A percentile compares a stretch with the other conserved stretches of the same genome.
These are phyloP conservation scores for Dactylorhiza incarnata DNA, from an alignment of 106 monocot genomes.

Conservation along the genomic window DNA sequence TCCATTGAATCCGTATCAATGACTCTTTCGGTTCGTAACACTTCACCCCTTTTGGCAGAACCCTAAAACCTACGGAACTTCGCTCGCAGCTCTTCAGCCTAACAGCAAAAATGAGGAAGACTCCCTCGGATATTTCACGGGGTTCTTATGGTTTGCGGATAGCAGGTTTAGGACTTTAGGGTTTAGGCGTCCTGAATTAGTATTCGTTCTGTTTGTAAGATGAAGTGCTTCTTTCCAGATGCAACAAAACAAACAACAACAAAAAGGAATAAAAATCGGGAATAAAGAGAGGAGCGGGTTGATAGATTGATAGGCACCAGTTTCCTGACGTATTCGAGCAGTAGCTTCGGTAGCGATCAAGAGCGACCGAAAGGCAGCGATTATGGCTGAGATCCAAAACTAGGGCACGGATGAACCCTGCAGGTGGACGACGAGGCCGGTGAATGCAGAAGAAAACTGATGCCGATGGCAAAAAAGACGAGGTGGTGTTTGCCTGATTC, in stretches of 20 bases:
- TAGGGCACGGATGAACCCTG: constrained; percentile 3
- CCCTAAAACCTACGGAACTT: too few relatives aligned
- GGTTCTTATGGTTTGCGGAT: too few relatives aligned
- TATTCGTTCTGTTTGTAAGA: neutral
- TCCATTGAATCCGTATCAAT: too few relatives aligned
- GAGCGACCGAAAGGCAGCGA: constrained; percentile 1
- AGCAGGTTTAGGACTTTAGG: too few relatives aligned
- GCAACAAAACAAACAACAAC: neutral
- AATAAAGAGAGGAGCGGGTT: neutral
- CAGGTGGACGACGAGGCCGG: neutral
- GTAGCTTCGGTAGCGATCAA: constrained; percentile 3
- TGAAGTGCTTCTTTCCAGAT: neutral
- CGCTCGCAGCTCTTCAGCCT: too few relatives aligned
- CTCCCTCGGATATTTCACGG: too few relatives aligned
- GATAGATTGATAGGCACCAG: neutral
- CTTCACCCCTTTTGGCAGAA: too few relatives aligned
- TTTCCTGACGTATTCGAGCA: constrained; percentile 1
- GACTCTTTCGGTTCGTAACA: too few relatives aligned
- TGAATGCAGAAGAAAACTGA: neutral
- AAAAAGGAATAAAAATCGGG: neutral
- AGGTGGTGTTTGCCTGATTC: neutral
- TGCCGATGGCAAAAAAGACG: neutral
- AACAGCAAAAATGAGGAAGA: too few relatives aligned
- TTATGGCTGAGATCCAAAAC: neutral
- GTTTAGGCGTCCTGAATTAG: too few relatives aligned